phyloP scores from a whole-genome alignment of 2,329 filamentous ascomycete genomes.

The Aspergillus pseudoviridinutans region DNA sequence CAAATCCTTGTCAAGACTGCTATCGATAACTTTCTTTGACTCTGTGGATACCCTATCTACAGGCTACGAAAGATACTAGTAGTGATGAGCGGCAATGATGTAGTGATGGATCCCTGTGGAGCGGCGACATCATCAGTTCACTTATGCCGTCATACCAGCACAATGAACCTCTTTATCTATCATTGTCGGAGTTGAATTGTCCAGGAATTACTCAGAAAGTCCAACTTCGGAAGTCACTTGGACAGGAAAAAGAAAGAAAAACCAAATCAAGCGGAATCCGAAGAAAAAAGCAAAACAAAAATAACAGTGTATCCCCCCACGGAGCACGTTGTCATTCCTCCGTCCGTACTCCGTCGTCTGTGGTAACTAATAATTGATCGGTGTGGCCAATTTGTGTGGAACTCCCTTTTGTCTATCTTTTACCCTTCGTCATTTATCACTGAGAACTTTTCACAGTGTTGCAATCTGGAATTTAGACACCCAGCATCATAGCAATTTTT shows the following conservation, averaged over 20 bases:
- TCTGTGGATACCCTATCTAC: background rate
- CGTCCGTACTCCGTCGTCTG: background rate
- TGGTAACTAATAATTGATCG: background rate
- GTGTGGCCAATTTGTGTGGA: background rate
- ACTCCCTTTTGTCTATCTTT: background rate
- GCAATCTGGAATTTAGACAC: background rate
- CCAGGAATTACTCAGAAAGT: background rate
- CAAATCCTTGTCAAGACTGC: background rate
- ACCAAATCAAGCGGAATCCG: background rate
- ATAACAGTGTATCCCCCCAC: background rate
- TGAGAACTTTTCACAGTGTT: background rate
- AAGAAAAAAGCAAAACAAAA: background rate
- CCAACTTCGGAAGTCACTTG: background rate
- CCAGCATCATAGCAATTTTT: background rate
- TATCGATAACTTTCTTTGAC: no score
- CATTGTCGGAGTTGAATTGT: background rate
- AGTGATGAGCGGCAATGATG: constrained; percentile 4
- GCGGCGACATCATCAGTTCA: constrained; percentile 7
- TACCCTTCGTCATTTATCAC: background rate
- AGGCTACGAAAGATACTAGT: background rate
- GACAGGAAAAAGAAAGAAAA: background rate
- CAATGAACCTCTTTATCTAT: background rate
- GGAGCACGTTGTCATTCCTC: background rate
- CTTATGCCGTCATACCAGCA: constrained; percentile 8
- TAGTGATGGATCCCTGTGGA: constrained; percentile 1